Conservation (phyloP, 2,329 filamentous ascomycete genomes). For the Aspergillus aculeatus region DNA sequence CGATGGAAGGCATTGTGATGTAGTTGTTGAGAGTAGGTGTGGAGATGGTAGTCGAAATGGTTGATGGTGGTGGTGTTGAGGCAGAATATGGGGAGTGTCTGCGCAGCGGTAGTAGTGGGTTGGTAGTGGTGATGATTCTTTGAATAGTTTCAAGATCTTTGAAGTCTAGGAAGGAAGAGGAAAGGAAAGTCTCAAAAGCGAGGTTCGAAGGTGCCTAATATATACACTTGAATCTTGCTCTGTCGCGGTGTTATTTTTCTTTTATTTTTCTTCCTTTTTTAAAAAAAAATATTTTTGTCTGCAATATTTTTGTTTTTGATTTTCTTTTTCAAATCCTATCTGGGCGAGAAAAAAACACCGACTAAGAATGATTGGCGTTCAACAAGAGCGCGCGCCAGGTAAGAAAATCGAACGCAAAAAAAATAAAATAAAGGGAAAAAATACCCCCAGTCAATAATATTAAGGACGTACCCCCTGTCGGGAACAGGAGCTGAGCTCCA, state of each 20-base stretch:
- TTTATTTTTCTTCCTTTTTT: constrained; percentile 14
- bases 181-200: constrained; percentile 11
- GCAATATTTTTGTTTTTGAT: constrained; percentile 7
- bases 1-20: constrained; percentile 38
- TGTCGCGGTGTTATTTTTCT: constrained; percentile 6
- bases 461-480: constrained; percentile 18
- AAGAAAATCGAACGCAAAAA: constrained; percentile 7
- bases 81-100: background rate
- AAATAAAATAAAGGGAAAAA: constrained; percentile 10
- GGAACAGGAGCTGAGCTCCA: constrained; percentile 22
- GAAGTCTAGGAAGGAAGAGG: constrained; percentile 5
- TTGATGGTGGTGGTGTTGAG: constrained; percentile 13
- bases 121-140: constrained; percentile 1
- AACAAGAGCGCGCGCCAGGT: constrained; percentile 9
- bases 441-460: constrained; percentile 1
- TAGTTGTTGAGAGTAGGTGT: background rate
- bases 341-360: constrained; percentile 5
- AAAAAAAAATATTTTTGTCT: constrained; percentile 3
- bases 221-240: constrained; percentile 9
- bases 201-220: constrained; percentile 22
- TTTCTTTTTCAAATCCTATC: background rate
- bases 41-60: background rate
- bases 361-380: constrained; percentile 10
- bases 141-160: background rate
- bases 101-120: constrained; percentile 1